phyloP scores from a whole-genome alignment of 2,329 filamentous ascomycete species.

The Aspergillus nomiae region DNA sequence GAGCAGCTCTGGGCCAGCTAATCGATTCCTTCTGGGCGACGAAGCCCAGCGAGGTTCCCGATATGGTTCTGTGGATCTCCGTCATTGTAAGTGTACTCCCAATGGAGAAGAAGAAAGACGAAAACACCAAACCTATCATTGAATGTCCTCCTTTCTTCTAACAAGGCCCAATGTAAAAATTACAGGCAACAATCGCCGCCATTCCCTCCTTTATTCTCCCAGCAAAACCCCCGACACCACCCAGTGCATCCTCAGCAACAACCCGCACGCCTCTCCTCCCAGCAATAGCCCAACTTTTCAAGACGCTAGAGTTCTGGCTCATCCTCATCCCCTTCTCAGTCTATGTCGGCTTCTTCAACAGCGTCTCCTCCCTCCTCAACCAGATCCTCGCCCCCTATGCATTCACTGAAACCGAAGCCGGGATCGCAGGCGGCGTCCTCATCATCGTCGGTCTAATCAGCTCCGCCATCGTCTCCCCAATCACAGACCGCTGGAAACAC shows the following conservation, averaged over 20 bases:
- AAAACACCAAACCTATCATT: neutral
- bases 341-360: slow-evolving; percentile 94
- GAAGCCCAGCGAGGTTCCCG: slow-evolving; percentile 66
- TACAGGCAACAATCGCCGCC: slow-evolving; percentile 62
- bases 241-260: slow-evolving; percentile 66
- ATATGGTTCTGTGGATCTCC: slow-evolving; percentile 81
- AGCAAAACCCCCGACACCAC: slow-evolving; percentile 72
- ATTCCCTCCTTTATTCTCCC: slow-evolving; percentile 84
- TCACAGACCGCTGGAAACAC: slow-evolving; percentile 81
- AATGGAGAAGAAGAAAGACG: neutral
- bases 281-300: slow-evolving; percentile 57
- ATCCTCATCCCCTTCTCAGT: slow-evolving; percentile 77
- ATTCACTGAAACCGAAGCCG: slow-evolving; percentile 80
- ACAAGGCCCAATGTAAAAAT: slow-evolving; percentile 1
- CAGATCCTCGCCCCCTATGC: slow-evolving; percentile 87
- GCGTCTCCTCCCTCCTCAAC: slow-evolving; percentile 81
- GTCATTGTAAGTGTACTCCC: slow-evolving; percentile 66
- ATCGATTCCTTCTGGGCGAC: slow-evolving; percentile 77
- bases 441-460: slow-evolving; percentile 84
- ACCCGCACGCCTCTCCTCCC: slow-evolving; percentile 54
- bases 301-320: slow-evolving; percentile 74
- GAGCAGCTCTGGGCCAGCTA: slow-evolving; percentile 84
- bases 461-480: slow-evolving; percentile 74
- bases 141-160: neutral
- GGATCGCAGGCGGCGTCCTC: slow-evolving; percentile 84